Evolutionary conservation across 371 early-diverging fungal species (phyloP), one percentile per base, ranked within the genome.

Genomic region (Haplosporangium sp.): DNA sequence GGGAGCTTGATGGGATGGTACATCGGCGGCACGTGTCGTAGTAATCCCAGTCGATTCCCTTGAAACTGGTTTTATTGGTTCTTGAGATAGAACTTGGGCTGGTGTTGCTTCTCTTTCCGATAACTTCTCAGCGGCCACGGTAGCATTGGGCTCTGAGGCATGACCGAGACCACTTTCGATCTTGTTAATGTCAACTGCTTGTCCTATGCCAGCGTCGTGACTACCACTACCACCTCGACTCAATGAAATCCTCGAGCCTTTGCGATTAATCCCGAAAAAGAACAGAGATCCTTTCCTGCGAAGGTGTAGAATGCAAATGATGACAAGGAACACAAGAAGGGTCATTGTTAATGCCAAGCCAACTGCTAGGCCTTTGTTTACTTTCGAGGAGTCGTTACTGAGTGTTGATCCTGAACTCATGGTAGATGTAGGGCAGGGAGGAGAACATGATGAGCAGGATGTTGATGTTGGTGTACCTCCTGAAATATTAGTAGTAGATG

Each of bases 301-400:
- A 19, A 60, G 68, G 7, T 45, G 64, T 39, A 68, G 39, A 13
- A 67, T 4, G 48, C 19, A 68, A 9, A 74, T 40, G 20, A 44
- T 13, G 9, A 42, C 50, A 6, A 72, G 57, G 53, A 68, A 35
- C 15, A 64, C 11, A 20, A 63, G n/a, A 9, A 60, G 35, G 15
- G 19, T 38, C 3, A 38, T 15, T 2, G 35, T 62, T 7, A 68
- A 42, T 2, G 60, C 20, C 47, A 74, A 39, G 1, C 74, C 74
- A 7, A 64, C 53, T 13, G 68, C 68, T 40, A 74, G 48, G n/a
- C 62, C 67, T 13, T 15, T 42, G 38, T 55, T 61, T 17, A 4
- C 3, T 45, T 47, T 62, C 2, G 52, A 37, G 48, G 63, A 15
- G 15, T n/a, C 9, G 3, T 17, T 37, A 45, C 4, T 20, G 19